Conservation (phyloP, 2,329 filamentous ascomycete genomes). For the Xylaria sp. region DNA sequence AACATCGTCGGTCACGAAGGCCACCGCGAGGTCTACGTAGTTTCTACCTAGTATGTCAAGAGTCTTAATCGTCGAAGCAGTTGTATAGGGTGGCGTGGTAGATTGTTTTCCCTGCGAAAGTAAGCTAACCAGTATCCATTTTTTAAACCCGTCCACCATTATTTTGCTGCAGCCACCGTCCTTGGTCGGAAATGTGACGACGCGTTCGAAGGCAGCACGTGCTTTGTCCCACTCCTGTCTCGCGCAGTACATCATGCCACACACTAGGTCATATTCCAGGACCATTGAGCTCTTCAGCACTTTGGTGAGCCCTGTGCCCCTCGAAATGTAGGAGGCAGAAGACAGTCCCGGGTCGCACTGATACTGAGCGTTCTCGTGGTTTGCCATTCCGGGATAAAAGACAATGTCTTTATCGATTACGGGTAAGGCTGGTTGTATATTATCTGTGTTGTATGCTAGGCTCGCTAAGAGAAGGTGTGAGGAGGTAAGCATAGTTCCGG, state of each 20-base stretch:
- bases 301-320: slow-evolving; percentile 61
- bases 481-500: slow-evolving; percentile 68
- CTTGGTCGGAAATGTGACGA: slow-evolving; percentile 69
- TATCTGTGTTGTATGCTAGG: slow-evolving; percentile 62
- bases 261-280: slow-evolving; percentile 70
- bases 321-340: slow-evolving; percentile 63
- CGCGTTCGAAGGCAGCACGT: slow-evolving; percentile 64
- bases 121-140: slow-evolving; percentile 81
- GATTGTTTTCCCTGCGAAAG: slow-evolving; percentile 68
- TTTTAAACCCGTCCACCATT: slow-evolving; percentile 90
- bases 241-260: slow-evolving; percentile 69
- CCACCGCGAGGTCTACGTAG: slow-evolving; percentile 72
- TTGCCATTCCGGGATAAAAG: slow-evolving; percentile 62
- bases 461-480: slow-evolving; percentile 64
- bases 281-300: slow-evolving; percentile 59
- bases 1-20: slow-evolving; percentile 65
- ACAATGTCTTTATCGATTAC: slow-evolving; percentile 70
- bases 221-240: slow-evolving; percentile 67
- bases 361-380: slow-evolving; percentile 44
- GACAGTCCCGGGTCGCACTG: slow-evolving; percentile 54
- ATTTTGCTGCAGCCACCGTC: slow-evolving; percentile 71
- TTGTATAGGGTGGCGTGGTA: slow-evolving; percentile 61
- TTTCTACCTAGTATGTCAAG: slow-evolving; percentile 66
- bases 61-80: slow-evolving; percentile 45
- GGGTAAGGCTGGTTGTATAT: slow-evolving; percentile 60